Percentiles rank a stretch among this genome's conserved stretches.
Conservation (phyloP, 495 filamentous ascomycete genomes). For the Wilcoxina mikolae region DNA sequence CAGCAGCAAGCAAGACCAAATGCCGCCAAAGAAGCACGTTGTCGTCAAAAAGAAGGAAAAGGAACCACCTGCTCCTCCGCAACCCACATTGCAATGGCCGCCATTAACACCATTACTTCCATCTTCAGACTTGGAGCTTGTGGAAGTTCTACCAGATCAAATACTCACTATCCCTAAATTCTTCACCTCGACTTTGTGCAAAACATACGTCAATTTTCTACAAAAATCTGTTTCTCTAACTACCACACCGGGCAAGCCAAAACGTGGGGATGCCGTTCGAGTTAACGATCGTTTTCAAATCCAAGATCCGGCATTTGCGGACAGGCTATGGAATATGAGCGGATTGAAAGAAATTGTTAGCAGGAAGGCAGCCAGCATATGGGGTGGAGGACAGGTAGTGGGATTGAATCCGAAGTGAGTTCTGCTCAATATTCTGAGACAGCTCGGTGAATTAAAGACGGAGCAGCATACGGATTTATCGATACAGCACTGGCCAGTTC, state of each 20-base stretch:
- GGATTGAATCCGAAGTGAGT: conserved; percentile 62
- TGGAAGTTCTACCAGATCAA: conserved; percentile 46
- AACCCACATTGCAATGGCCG: conserved; percentile 53
- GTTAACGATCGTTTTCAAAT: conserved; percentile 89
- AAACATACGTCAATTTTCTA: conserved; percentile 65
- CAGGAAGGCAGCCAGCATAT: conserved; percentile 33
- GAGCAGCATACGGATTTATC: conserved; percentile 59
- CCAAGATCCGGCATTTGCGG: conserved; percentile 58
- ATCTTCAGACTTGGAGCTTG: conserved; percentile 45
- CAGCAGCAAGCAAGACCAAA: too few relatives aligned
- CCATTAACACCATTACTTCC: conserved; percentile 59
- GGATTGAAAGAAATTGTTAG: conserved; percentile 40
- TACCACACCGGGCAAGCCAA: conserved; percentile 73
- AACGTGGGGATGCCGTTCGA: conserved; percentile 67
- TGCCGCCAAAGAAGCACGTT: conserved; percentile 9
- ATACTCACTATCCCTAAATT: conserved; percentile 65
- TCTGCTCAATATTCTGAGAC: neutral
- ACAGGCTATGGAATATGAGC: conserved; percentile 54
- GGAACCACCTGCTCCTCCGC: conserved; percentile 7
- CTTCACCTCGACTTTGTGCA: conserved; percentile 65
- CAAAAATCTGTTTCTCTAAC: conserved; percentile 49
- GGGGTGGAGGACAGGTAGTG: conserved; percentile 75
- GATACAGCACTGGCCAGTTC: conserved; percentile 76
- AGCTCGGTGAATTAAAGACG: neutral
- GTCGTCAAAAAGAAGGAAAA: neutral